Conservation (phyloP, 345 rosid genomes). For the Clausena lansium region DNA sequence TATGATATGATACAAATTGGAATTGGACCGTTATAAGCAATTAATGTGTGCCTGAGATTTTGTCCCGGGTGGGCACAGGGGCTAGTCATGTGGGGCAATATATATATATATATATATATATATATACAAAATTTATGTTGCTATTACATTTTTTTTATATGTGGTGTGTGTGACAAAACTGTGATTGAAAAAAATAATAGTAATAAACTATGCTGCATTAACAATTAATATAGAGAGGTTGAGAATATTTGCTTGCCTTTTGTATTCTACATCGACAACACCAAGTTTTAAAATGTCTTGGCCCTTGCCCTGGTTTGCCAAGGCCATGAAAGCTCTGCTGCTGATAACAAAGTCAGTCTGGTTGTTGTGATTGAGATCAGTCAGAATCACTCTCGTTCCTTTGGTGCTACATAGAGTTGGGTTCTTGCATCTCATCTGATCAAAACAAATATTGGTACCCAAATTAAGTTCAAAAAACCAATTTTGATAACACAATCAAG, state of each 20-base stretch:
- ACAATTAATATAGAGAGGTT: not conserved
- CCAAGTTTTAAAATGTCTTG: conserved; percentile 52
- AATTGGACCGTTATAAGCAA: conserved; percentile 32
- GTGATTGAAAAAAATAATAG: not conserved
- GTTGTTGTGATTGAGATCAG: conserved; percentile 66
- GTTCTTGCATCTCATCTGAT: conserved; percentile 79
- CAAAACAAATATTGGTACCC: not conserved
- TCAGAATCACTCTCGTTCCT: conserved; percentile 67
- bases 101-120: not conserved
- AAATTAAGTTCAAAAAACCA: not conserved
- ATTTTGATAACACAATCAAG: not conserved
- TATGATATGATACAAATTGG: not conserved
- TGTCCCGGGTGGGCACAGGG: not conserved
- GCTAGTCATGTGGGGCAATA: not conserved
- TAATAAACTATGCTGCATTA: not conserved
- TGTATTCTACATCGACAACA: conserved; percentile 66
- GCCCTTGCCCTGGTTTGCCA: conserved; percentile 63
- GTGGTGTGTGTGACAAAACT: conserved; percentile 6
- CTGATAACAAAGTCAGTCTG: conserved; percentile 76
- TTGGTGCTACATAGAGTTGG: conserved; percentile 44
- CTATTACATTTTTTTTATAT: not conserved
- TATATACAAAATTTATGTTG: not conserved
- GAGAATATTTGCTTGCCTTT: conserved; percentile 43
- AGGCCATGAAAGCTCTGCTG: conserved; percentile 75
- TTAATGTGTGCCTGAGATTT: conserved; percentile 24